Percentiles rank a stretch among this genome's conserved stretches.
These are phyloP conservation scores for Globisporangium iwayamae DNA, from an alignment of 352 stramenopile genomes.

Conservation along the genomic window DNA sequence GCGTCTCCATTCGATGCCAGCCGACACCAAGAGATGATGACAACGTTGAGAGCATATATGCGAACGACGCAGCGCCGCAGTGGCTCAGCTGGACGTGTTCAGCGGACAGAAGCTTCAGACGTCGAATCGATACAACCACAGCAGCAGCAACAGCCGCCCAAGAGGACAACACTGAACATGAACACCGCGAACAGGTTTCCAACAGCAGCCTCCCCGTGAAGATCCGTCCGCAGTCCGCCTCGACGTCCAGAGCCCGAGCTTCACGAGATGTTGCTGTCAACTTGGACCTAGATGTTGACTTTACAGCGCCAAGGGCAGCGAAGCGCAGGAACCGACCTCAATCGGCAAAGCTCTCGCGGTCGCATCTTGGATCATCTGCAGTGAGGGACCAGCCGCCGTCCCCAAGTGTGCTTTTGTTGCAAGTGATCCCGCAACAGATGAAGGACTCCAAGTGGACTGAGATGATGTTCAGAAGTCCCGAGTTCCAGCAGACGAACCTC, in stretches of 20 bases:
- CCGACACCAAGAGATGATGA: slow-evolving; percentile 16
- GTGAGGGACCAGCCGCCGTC: background rate
- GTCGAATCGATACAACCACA: background rate
- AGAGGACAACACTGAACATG: background rate
- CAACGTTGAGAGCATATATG: slow-evolving; percentile 16
- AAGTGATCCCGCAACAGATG: slow-evolving; percentile 6
- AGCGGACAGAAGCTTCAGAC: slow-evolving; percentile 10
- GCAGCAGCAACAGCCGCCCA: background rate
- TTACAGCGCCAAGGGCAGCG: no score
- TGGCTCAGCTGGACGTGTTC: slow-evolving; percentile 11
- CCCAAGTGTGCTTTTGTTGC: background rate
- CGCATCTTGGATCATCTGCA: background rate
- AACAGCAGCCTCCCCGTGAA: background rate
- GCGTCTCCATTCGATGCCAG: slow-evolving; percentile 20
- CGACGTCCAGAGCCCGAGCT: background rate
- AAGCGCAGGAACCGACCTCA: slow-evolving; percentile 9
- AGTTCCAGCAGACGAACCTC: slow-evolving; percentile 35
- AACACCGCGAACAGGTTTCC: slow-evolving; percentile 11
- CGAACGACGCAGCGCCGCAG: slow-evolving; percentile 4
- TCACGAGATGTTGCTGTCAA: background rate
- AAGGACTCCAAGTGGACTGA: slow-evolving; percentile 41
- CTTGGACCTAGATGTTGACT: background rate
- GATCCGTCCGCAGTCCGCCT: slow-evolving; percentile 35
- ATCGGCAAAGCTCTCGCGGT: slow-evolving; percentile 11
- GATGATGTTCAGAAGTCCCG: slow-evolving; percentile 33